A percentile compares a stretch with the other conserved stretches of the same genome.
These are phyloP conservation scores for Dactylis glomerata DNA, from an alignment of 176 grass and related monocot genomes.

Conservation along the genomic window DNA sequence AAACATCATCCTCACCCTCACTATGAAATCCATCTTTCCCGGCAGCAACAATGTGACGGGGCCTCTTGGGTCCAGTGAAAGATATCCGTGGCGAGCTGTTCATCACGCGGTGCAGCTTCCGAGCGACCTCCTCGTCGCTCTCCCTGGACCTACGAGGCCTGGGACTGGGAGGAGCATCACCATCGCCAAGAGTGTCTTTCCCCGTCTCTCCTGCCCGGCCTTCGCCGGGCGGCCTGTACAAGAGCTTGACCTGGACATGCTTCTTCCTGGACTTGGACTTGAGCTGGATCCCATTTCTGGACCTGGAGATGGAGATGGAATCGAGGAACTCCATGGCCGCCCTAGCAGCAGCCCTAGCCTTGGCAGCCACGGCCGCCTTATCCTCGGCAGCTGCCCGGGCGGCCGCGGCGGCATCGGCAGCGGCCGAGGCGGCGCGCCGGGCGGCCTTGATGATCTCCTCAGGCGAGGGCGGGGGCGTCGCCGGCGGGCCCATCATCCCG, in stretches of 20 bases:
- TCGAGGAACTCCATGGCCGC: slow-evolving; percentile 77
- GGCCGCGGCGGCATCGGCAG: slow-evolving; percentile 47
- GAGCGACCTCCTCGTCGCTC: slow-evolving; percentile 53
- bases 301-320: slow-evolving; percentile 46
- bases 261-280: slow-evolving; percentile 71
- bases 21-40: slow-evolving; percentile 6
- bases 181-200: neutral
- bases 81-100: slow-evolving; percentile 69
- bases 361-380: slow-evolving; percentile 69
- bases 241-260: slow-evolving; percentile 60
- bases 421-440: slow-evolving; percentile 48
- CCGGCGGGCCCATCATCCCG: slow-evolving; percentile 51
- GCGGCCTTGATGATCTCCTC: slow-evolving; percentile 58
- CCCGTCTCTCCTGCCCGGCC: neutral
- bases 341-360: slow-evolving; percentile 69
- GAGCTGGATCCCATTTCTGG: slow-evolving; percentile 44
- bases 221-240: slow-evolving; percentile 55
- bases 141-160: slow-evolving; percentile 29
- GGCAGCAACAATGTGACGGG: neutral
- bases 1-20: neutral
- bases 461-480: slow-evolving; percentile 39
- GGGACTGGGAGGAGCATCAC: slow-evolving; percentile 25
- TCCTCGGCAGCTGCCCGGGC: slow-evolving; percentile 53
- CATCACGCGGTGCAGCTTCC: slow-evolving; percentile 55
- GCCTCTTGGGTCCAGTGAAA: slow-evolving; percentile 46